Base-by-base conservation (phyloP, 139 green algal genomes). In the Chlorella sp. region DNA sequence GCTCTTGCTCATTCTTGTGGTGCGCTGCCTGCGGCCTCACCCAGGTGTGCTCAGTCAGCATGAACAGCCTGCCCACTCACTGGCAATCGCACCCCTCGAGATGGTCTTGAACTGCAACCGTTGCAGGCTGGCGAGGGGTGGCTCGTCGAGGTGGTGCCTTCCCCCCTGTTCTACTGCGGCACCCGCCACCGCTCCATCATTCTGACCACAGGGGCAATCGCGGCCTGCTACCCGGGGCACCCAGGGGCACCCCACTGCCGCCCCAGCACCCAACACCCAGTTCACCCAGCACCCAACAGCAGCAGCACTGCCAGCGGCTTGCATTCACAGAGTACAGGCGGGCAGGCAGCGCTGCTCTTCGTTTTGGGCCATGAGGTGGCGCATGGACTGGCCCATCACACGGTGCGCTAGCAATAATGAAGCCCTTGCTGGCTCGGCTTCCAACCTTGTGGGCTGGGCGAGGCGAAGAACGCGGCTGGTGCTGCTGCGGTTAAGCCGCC, bases 111-210 rank as follows among this genome's bases (percentile, higher is more conserved):
- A n/a, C n/a, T n/a, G n/a, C n/a, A n/a, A n/a, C n/a, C n/a, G n/a
- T 18, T 15, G n/a, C 30, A 30, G n/a, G 12, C 75, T 34, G 37
- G 75, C 75, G 19, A 64, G 12, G 78, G 78, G 26, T 83, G 78
- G 78, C 78, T 64, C 39, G 32, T 83, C 2, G 78, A 83, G 78
- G 78, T 83, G 18, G 78, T 83, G 40, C 78, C 78, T 12, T 83
- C 78, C 24, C 11, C 0, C 2, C 40, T 24, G 0, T 83, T 83
- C 26, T 83, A 66, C 39, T 83, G 78, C 26, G 78, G 78, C 40
- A 64, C 78, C 24, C 40, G 40, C 24, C 26, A 64, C 40, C 78
- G 78, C 78, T 64, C 39, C 78, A 64, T 83, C 28, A 40, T 83
- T 1, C 39, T 83, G 24, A 83, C 78, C 40, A 83, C 78, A 18